Evolutionary conservation across 768 basidiomycete genomes (phyloP).

Genomic region (Rhizopogon rudus): DNA sequence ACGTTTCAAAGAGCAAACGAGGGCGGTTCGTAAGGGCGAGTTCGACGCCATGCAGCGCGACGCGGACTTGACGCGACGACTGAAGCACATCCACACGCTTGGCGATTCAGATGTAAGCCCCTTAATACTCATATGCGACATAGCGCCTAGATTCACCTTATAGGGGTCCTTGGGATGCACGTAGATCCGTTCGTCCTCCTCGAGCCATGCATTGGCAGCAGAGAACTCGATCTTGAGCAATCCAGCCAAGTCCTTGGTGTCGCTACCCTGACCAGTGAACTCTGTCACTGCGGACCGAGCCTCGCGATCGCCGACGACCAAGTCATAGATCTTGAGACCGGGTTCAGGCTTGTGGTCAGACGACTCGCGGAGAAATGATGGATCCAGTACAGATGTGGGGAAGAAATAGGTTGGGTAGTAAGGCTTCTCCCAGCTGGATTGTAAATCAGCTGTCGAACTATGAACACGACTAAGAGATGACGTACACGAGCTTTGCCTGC

Average conservation of each 20-base stretch:
- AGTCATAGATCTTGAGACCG: conserved; percentile 36
- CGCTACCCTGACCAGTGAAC: conserved; percentile 21
- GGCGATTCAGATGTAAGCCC: neutral
- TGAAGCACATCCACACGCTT: conserved; percentile 59
- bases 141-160: conserved; percentile 37
- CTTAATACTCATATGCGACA: too few species aligned
- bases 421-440: conserved; percentile 49
- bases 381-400: conserved; percentile 36
- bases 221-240: conserved; percentile 46
- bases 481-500: conserved; percentile 59
- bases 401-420: conserved; percentile 57
- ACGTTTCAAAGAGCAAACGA: conserved; percentile 53
- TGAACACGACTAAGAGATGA: conserved; percentile 5
- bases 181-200: conserved; percentile 61
- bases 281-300: conserved; percentile 36
- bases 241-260: conserved; percentile 34
- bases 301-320: conserved; percentile 36
- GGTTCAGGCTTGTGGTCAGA: conserved; percentile 25
- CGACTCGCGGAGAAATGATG: conserved; percentile 33
- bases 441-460: neutral
- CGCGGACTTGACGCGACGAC: conserved; percentile 55
- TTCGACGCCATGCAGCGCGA: conserved; percentile 59
- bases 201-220: conserved; percentile 60
- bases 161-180: conserved; percentile 66
- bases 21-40: conserved; percentile 54